Conservation (phyloP, 352 stramenopile species). For the Pythium angustatum region DNA sequence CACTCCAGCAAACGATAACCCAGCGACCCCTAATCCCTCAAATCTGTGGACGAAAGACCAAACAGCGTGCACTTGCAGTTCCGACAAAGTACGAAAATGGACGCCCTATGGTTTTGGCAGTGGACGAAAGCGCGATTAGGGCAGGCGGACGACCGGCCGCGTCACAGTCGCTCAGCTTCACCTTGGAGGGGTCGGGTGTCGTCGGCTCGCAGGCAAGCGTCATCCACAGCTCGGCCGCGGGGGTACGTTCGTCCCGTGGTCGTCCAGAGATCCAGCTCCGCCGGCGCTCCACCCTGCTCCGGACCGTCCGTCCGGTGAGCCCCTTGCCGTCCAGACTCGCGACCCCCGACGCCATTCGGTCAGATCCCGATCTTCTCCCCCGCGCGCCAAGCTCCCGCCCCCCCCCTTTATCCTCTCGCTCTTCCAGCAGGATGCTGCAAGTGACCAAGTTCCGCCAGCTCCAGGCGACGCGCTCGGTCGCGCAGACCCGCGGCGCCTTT, state of each 20-base stretch:
- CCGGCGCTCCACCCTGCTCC: background rate
- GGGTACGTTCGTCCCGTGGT: slow-evolving; percentile 1
- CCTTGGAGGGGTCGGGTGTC: slow-evolving; percentile 21
- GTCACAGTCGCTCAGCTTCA: slow-evolving; percentile 27
- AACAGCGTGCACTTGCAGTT: slow-evolving; percentile 26
- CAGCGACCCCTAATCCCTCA: slow-evolving; percentile 23
- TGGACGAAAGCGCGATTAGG: slow-evolving; percentile 34
- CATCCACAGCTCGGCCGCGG: background rate
- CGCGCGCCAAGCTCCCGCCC: slow-evolving; percentile 15
- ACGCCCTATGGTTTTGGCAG: background rate
- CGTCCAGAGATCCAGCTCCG: slow-evolving; percentile 24
- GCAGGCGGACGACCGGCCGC: slow-evolving; percentile 28
- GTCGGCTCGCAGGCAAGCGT: slow-evolving; percentile 25
- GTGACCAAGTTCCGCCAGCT: slow-evolving; percentile 58
- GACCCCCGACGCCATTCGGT: slow-evolving; percentile 2
- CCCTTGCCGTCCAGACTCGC: background rate
- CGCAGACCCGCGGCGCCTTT: slow-evolving; percentile 33
- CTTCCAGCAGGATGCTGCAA: slow-evolving; percentile 51
- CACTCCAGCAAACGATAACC: slow-evolving; percentile 14
- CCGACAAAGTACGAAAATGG: slow-evolving; percentile 24
- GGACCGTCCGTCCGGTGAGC: background rate
- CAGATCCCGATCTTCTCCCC: slow-evolving; percentile 34
- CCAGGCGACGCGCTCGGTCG: slow-evolving; percentile 39
- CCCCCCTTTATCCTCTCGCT: background rate
- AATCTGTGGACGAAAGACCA: slow-evolving; percentile 33